Conservation (phyloP, 805 yeast genomes). For the Pichia rugopelliculosa region DNA sequence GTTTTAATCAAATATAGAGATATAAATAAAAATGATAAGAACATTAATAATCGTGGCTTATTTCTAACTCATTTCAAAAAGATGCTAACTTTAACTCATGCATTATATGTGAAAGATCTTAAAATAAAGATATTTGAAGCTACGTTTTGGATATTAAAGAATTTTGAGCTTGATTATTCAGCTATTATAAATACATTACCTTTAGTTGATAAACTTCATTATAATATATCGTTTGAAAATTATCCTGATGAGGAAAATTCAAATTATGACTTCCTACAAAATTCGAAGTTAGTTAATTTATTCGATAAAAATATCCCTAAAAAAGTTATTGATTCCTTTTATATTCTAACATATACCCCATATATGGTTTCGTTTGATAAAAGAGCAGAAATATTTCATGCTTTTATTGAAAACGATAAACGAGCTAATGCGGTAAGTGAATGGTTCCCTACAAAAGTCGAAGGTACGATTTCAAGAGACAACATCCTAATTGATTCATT, state of each 20-base stretch:
- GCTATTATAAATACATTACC: slow-evolving; percentile 18
- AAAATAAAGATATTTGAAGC: slow-evolving; percentile 45
- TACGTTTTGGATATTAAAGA: slow-evolving; percentile 46
- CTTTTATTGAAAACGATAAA: slow-evolving; percentile 50
- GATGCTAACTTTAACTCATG: slow-evolving; percentile 39
- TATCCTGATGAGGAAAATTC: not conserved
- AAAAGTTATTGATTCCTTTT: slow-evolving; percentile 31
- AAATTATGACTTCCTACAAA: not conserved
- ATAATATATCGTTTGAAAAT: slow-evolving; percentile 4
- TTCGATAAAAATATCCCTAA: slow-evolving; percentile 14
- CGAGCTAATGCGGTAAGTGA: slow-evolving; percentile 18
- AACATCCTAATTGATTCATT: slow-evolving; percentile 70
- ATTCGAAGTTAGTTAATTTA: slow-evolving; percentile 1
- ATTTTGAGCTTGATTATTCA: slow-evolving; percentile 11
- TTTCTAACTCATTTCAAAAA: slow-evolving; percentile 1
- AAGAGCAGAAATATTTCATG: slow-evolving; percentile 67
- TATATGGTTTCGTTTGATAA: slow-evolving; percentile 71
- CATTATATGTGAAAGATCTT: slow-evolving; percentile 59
- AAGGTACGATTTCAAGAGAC: slow-evolving; percentile 61
- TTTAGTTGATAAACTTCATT: slow-evolving; percentile 14
- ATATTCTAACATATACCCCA: slow-evolving; percentile 58
- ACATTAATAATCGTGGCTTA: not conserved
- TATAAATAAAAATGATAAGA: not conserved
- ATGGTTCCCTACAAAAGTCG: slow-evolving; percentile 20
- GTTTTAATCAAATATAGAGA: slow-evolving; percentile 2